Evolutionary conservation across 495 filamentous ascomycete genomes (phyloP).

Genomic region (Viridothelium virens): DNA sequence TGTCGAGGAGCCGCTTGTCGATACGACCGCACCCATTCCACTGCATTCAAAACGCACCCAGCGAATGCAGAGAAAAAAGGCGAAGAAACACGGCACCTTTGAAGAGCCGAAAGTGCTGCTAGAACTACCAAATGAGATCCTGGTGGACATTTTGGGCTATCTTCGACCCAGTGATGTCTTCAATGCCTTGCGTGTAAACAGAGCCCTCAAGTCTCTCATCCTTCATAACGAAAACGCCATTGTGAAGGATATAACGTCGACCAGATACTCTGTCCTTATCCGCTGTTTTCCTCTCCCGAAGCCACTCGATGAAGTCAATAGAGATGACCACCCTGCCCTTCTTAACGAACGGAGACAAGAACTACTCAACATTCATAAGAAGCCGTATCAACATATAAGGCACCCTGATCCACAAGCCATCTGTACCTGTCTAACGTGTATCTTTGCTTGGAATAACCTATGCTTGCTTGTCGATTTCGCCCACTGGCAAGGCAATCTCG

Average conservation of each 20-base stretch:
- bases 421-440: slow-evolving; percentile 48
- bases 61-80: slow-evolving; percentile 40
- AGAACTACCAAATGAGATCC: slow-evolving; percentile 44
- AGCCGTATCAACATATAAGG: slow-evolving; percentile 44
- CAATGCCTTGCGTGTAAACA: slow-evolving; percentile 34
- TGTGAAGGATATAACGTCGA: slow-evolving; percentile 32
- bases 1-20: slow-evolving; percentile 30
- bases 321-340: slow-evolving; percentile 31
- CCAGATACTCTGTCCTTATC: slow-evolving; percentile 41
- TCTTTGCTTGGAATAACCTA: slow-evolving; percentile 46
- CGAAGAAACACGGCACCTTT: slow-evolving; percentile 19
- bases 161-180: slow-evolving; percentile 45
- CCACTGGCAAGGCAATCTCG: slow-evolving; percentile 46
- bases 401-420: slow-evolving; percentile 34
- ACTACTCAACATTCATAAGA: slow-evolving; percentile 35
- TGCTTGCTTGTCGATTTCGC: slow-evolving; percentile 47
- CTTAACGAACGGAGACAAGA: slow-evolving; percentile 36
- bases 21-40: slow-evolving; percentile 34
- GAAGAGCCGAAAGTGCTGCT: slow-evolving; percentile 26
- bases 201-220: slow-evolving; percentile 37
- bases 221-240: slow-evolving; percentile 36
- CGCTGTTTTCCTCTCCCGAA: slow-evolving; percentile 45
- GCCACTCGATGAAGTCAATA: slow-evolving; percentile 37
- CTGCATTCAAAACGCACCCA: slow-evolving; percentile 45
- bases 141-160: slow-evolving; percentile 38